These are phyloP conservation scores for Elongisporangium prolatum DNA, from an alignment of 352 stramenopile species.

Conservation along the genomic window DNA sequence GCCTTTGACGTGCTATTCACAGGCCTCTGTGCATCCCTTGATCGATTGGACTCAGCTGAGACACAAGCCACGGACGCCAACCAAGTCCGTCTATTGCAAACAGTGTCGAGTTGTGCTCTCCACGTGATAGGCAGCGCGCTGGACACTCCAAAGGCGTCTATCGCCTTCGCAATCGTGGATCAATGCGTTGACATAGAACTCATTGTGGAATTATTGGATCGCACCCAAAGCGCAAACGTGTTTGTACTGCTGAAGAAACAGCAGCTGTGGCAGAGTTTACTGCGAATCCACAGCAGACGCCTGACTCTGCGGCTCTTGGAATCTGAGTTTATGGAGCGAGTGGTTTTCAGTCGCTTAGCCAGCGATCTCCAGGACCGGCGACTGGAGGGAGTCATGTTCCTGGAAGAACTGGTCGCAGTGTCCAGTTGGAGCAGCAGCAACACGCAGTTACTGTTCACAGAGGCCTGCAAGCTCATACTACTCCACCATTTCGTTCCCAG, in stretches of 20 bases:
- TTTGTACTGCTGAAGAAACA: slow-evolving; percentile 15
- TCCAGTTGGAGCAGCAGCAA: slow-evolving; percentile 15
- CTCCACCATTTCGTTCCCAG: slow-evolving; percentile 14
- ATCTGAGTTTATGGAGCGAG: slow-evolving; percentile 16
- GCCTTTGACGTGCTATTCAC: background rate
- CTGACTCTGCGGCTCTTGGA: slow-evolving; percentile 17
- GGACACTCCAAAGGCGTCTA: background rate
- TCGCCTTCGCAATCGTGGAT: slow-evolving; percentile 3
- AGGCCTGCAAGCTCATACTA: slow-evolving; percentile 20
- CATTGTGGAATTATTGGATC: slow-evolving; percentile 10
- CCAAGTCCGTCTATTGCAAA: background rate
- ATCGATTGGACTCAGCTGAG: background rate
- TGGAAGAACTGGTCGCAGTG: slow-evolving; percentile 14
- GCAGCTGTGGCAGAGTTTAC: slow-evolving; percentile 18
- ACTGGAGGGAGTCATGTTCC: slow-evolving; percentile 16
- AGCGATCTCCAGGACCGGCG: slow-evolving; percentile 4
- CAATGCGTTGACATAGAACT: slow-evolving; percentile 6
- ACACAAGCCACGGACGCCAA: background rate
- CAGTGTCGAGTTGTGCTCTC: background rate
- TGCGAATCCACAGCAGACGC: slow-evolving; percentile 14
- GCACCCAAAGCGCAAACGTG: background rate
- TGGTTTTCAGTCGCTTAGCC: slow-evolving; percentile 3
- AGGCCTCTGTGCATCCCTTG: background rate
- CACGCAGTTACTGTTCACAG: slow-evolving; percentile 15
- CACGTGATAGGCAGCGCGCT: background rate